Base-by-base conservation (phyloP, 2,329 filamentous ascomycete species). In the Akanthomyces lecanii region DNA sequence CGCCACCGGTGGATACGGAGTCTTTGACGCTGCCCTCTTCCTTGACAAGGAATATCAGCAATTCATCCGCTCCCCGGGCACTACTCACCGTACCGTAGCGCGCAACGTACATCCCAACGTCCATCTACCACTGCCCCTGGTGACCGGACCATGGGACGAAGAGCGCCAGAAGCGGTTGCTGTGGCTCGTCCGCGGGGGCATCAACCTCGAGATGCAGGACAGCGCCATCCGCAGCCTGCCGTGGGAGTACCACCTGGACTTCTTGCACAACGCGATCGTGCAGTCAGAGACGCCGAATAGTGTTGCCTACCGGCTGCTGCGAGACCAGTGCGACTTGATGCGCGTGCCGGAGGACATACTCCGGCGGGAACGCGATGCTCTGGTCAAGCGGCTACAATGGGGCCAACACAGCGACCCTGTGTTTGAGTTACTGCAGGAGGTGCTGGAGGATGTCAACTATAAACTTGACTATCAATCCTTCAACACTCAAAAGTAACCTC, bases 161-260 rank as follows among this genome's bases (percentile, higher is more conserved):
- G 73, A 75, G 44, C 68, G 72, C 48, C 69, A 73, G 28, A 73
- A 75, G 45, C 78, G 78, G 33, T 70, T 82, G 5, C 80, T 81
- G 68, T 82, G 80, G 80, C 71, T 82, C 23, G 69, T 74, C 11
- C 74, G 77, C 42, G 76, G 72, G 6, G 78, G 79, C 16, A 71
- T 75, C 58, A 68, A 66, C 5, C 50, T 75, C 10, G 69, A 71
- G 23, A 1, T 66, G 72, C 25, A 59, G 63, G 42, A 70, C 73
- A 63, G 70, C 53, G 14, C 28, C 36, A n/a, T 65, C 63, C 58
- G 58, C 18, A 42, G 38, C 45, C 36, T 61, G 2, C 66, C 76
- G 1, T 82, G 80, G 80, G 80, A 82, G 63, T 54, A 73, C 33
- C 78, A 74, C 54, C 64, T 74, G 4, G 67, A 75, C 52, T 74